Evolutionary conservation across 2,329 filamentous ascomycete genomes (phyloP), one percentile per base, ranked within the genome.

Genomic region (Tricladium varicosporioides): DNA sequence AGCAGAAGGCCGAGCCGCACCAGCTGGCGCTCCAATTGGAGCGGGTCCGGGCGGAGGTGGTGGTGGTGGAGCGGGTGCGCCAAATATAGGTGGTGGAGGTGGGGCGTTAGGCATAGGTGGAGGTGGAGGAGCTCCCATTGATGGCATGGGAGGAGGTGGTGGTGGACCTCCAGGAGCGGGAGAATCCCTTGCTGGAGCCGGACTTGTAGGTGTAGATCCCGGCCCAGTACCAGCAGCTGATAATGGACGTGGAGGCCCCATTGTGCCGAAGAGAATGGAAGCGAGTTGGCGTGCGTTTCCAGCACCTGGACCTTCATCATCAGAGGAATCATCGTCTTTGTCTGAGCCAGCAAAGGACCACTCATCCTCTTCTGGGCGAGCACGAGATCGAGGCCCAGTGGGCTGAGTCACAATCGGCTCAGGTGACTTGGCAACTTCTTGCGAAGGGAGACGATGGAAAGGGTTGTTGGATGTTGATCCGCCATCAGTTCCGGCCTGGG

Each of bases 251-350:
- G 94, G 93, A 42, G 94, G 93, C 9, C 84, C 93, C 92, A 99
- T 97, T 51, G 92, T 96, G 58, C 94, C 93, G 71, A 99, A 99
- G 16, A 99, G 81, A 59, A 97, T 94, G 5, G 91, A 96, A 14
- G 94, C 94, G 40, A 99, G 83, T 66, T 96, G 91, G 59, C 95
- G 94, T 49, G 94, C 94, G 65, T 85, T 91, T 58, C 88, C 86
- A 54, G 91, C 91, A 51, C 89, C 89, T 15, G 90, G 87, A 9
- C 87, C 83, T 53, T 92, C 88, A 55, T 92, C 89, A n/a, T 86
- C 83, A 48, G 85, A 83, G 4, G 85, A 86, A 52, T 91, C 88
- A 54, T 89, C 85, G 16, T 88, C 86, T 75, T 82, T 85, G 58
- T 88, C 87, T 13, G 91, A 93, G 59, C 91, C 92, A 22, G 85